Percentiles rank a stretch among this genome's conserved stretches.
phyloP scores from a whole-genome alignment of 345 rosid genomes.

The Aquilaria sinensis region DNA sequence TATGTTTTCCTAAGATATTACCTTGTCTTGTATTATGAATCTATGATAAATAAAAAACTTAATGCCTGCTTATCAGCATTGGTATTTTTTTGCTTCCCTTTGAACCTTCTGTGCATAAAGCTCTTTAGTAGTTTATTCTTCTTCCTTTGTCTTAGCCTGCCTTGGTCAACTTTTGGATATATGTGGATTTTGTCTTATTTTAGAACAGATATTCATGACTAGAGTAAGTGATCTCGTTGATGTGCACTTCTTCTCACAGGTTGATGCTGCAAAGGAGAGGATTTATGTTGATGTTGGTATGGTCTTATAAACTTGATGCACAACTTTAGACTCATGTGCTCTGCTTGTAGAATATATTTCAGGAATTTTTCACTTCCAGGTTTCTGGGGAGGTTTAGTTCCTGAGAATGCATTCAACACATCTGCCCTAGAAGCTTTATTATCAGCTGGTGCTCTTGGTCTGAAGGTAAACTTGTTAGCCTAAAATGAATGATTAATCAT shows the following conservation, averaged over 20 bases:
- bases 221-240: slow-evolving; percentile 8
- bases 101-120: no score
- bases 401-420: slow-evolving; percentile 81
- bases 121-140: no score
- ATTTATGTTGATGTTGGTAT: slow-evolving; percentile 86
- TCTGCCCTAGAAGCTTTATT: slow-evolving; percentile 65
- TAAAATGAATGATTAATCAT: background rate
- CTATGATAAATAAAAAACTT: slow-evolving; percentile 1
- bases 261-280: slow-evolving; percentile 68
- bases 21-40: background rate
- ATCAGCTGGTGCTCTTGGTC: slow-evolving; percentile 82
- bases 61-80: background rate
- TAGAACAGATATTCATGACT: background rate
- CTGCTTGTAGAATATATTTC: background rate
- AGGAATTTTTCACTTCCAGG: slow-evolving; percentile 35
- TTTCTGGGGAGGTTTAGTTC: slow-evolving; percentile 98
- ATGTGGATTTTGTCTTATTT: background rate
- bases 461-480: slow-evolving; percentile 52
- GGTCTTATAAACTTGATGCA: slow-evolving; percentile 20
- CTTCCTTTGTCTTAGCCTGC: no score
- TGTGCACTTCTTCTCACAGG: slow-evolving; percentile 19
- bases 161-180: background rate
- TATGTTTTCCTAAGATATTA: slow-evolving; percentile 22
- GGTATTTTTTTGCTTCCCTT: no score
- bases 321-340: slow-evolving; percentile 1